Percentiles rank a stretch among this genome's conserved stretches.
Evolutionary conservation across 768 basidiomycete species (phyloP).

Genomic region (Boletus coccyginus): DNA sequence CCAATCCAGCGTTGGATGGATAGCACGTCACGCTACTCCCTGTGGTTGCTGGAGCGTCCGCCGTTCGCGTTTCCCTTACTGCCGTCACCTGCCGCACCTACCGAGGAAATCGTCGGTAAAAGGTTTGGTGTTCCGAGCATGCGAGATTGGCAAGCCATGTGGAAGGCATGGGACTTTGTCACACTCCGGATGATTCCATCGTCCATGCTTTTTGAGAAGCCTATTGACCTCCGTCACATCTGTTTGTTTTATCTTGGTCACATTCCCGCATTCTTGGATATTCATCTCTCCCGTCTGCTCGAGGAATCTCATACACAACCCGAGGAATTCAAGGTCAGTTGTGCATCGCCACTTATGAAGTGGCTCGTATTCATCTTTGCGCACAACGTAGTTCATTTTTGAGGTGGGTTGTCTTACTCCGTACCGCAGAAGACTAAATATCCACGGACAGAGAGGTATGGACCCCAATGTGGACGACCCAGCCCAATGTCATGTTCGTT

Average conservation of each 20-base stretch:
- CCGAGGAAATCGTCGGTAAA: conserved; percentile 18
- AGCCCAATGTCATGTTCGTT: conserved; percentile 76
- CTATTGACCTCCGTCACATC: conserved; percentile 92
- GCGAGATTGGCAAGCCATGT: conserved; percentile 78
- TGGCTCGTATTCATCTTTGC: conserved; percentile 2
- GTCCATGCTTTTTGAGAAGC: conserved; percentile 84
- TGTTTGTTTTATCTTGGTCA: conserved; percentile 98
- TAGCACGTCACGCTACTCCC: conserved; percentile 62
- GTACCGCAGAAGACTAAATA: conserved; percentile 1
- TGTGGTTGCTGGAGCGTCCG: conserved; percentile 92
- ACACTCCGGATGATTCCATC: conserved; percentile 84
- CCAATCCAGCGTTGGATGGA: conserved; percentile 87
- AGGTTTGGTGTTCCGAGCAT: conserved; percentile 67
- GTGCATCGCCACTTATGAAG: neutral
- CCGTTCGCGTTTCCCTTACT: conserved; percentile 72
- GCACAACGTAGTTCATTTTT: conserved; percentile 57
- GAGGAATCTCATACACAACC: conserved; percentile 83
- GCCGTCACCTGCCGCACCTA: conserved; percentile 33
- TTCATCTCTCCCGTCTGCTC: conserved; percentile 75
- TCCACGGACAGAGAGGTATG: conserved; percentile 72
- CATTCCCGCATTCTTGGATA: conserved; percentile 92
- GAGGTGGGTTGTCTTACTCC: conserved; percentile 45
- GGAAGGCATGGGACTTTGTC: conserved; percentile 87
- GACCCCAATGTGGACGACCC: conserved; percentile 95
- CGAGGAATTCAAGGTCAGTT: conserved; percentile 64